Evolutionary conservation across 129 eudicot genomes (phyloP).

Genomic region (Flaveria linearis): DNA sequence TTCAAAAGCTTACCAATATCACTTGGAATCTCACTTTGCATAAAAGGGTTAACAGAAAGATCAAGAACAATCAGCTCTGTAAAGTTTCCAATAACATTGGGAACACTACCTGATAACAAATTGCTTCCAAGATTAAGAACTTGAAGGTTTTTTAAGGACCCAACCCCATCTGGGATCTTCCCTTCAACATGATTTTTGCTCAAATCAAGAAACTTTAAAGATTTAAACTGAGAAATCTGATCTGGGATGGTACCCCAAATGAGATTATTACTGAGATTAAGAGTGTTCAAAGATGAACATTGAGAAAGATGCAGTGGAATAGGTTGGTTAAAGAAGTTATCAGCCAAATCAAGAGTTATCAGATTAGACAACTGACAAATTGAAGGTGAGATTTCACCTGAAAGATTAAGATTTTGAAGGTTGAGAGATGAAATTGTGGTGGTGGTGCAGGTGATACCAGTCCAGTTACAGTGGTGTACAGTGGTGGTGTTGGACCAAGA

Average conservation of each 20-base stretch:
- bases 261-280: conserved; percentile 79
- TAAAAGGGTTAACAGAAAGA: conserved; percentile 72
- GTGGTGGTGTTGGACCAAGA: conserved; percentile 76
- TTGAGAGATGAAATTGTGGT: conserved; percentile 51
- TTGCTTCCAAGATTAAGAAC: conserved; percentile 74
- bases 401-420: conserved; percentile 75
- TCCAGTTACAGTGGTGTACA: conserved; percentile 76
- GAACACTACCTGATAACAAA: conserved; percentile 73
- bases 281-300: conserved; percentile 56
- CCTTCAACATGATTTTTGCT: conserved; percentile 86
- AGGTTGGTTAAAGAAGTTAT: conserved; percentile 77
- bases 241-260: conserved; percentile 96
- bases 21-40: conserved; percentile 70
- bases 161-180: conserved; percentile 78
- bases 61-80: conserved; percentile 73
- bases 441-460: conserved; percentile 75
- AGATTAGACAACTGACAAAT: conserved; percentile 58
- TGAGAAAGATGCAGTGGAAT: conserved; percentile 88
- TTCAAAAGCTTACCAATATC: conserved; percentile 57
- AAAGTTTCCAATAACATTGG: conserved; percentile 65
- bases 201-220: conserved; percentile 71
- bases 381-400: conserved; percentile 81
- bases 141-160: conserved; percentile 52
- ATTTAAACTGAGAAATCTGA: conserved; percentile 72
- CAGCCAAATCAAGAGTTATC: conserved; percentile 62